A percentile compares a stretch with the other conserved stretches of the same genome.
Evolutionary conservation across 2,329 filamentous ascomycete species (phyloP).

Genomic region (Neonectria sp.): DNA sequence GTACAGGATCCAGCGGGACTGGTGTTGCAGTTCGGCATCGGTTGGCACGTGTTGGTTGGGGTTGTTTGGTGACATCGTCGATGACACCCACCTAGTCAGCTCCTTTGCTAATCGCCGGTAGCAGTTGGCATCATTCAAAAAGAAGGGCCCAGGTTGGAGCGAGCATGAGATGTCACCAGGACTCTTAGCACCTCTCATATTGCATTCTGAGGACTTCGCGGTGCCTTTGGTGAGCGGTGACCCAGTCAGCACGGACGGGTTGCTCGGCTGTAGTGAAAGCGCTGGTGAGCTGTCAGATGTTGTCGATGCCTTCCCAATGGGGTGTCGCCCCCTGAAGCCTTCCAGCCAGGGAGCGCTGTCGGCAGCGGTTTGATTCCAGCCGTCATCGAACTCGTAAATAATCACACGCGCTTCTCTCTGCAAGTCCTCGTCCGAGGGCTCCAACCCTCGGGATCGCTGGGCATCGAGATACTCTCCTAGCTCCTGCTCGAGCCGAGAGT

Average conservation of each 20-base stretch:
- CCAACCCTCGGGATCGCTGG: conserved; percentile 61
- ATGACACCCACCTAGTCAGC: conserved; percentile 66
- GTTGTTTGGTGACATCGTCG: conserved; percentile 72
- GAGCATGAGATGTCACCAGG: conserved; percentile 23
- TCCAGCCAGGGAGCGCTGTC: conserved; percentile 70
- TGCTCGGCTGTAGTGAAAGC: conserved; percentile 42
- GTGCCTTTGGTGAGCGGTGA: conserved; percentile 38
- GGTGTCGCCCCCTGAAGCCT: conserved; percentile 66
- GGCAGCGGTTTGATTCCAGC: conserved; percentile 75
- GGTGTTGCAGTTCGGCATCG: conserved; percentile 75
- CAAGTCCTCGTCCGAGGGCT: conserved; percentile 68
- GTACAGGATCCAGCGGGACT: conserved; percentile 74
- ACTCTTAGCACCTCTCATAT: conserved; percentile 24
- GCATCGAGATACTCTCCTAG: conserved; percentile 66
- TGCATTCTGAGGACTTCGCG: conserved; percentile 32
- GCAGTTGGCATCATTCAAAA: conserved; percentile 74
- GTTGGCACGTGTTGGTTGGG: conserved; percentile 71
- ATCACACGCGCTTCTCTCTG: conserved; percentile 72
- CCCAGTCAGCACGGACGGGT: conserved; percentile 31
- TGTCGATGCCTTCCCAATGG: conserved; percentile 32
- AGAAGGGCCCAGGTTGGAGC: conserved; percentile 54
- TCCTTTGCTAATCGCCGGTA: conserved; percentile 70
- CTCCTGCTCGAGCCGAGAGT: conserved; percentile 69
- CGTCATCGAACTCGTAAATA: conserved; percentile 74
- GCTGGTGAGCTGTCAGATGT: conserved; percentile 42